Conservation (phyloP, 1,284 basidiomycete species). For the Cutaneotrichosporon daszewskae region DNA sequence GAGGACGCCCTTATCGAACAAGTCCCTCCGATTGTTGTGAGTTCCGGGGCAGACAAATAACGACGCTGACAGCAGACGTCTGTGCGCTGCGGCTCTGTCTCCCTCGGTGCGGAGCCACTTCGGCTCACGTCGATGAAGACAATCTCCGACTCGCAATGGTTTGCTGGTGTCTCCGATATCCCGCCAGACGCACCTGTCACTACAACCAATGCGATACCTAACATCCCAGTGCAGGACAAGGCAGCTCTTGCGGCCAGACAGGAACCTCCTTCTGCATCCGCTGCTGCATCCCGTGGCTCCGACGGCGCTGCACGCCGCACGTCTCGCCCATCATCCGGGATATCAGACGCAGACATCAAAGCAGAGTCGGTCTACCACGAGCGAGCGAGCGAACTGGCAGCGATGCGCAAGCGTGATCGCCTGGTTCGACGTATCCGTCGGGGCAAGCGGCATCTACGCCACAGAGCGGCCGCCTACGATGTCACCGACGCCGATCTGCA, state of each 20-base stretch:
- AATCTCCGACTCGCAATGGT: slow-evolving; percentile 46
- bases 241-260: no score
- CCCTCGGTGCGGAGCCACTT: slow-evolving; percentile 41
- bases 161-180: no score
- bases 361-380: background rate
- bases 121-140: slow-evolving; percentile 39
- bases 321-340: no score
- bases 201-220: no score
- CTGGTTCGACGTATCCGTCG: background rate
- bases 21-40: slow-evolving; percentile 39
- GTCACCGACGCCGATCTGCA: background rate
- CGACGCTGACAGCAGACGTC: slow-evolving; percentile 29
- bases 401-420: slow-evolving; percentile 2
- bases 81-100: slow-evolving; percentile 38
- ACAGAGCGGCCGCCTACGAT: no score
- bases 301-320: no score
- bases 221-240: no score
- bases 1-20: slow-evolving; percentile 46
- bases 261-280: no score
- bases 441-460: no score
- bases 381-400: background rate
- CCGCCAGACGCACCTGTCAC: no score
- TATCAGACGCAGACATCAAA: no score
- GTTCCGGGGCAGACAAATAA: background rate
- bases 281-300: no score